Conservation (phyloP, 805 yeast genomes). For the Kodamaea hsintzibuensis region DNA sequence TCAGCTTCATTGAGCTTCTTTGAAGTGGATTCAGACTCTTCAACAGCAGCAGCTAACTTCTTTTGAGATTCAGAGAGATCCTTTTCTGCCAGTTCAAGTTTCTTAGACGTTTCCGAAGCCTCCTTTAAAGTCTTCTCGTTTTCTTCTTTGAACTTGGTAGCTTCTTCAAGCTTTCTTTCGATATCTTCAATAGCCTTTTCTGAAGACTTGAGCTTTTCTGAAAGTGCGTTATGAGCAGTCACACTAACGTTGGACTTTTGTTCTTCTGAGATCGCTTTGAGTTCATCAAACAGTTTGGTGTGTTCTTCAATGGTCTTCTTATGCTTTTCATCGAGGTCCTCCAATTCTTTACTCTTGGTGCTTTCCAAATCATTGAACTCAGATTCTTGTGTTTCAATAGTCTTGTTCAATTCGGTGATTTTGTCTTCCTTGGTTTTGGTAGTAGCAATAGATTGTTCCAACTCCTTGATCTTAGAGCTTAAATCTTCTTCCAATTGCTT, state of each 20-base stretch:
- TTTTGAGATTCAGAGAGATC: neutral
- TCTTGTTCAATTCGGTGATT: neutral
- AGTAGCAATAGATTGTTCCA: neutral
- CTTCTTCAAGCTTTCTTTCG: neutral
- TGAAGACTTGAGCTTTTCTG: neutral
- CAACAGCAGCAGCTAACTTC: neutral
- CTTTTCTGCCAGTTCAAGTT: neutral
- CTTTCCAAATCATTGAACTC: neutral
- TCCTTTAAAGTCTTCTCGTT: neutral
- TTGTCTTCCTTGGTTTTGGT: neutral
- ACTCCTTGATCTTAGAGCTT: neutral
- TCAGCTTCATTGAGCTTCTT: neutral
- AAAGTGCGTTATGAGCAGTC: neutral
- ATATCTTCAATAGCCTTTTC: neutral
- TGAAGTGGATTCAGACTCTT: too few relatives aligned
- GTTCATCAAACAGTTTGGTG: neutral
- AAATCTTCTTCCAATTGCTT: neutral
- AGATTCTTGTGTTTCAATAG: neutral
- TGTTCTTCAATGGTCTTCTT: neutral
- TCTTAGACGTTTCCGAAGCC: conserved; percentile 1
- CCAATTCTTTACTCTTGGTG: neutral
- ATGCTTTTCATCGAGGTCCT: neutral
- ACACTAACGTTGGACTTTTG: neutral
- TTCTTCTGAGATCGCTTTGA: neutral
- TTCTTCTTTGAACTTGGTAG: neutral